Base-by-base conservation (phyloP, 208 protist genomes). In the Strigomonas culicis region DNA sequence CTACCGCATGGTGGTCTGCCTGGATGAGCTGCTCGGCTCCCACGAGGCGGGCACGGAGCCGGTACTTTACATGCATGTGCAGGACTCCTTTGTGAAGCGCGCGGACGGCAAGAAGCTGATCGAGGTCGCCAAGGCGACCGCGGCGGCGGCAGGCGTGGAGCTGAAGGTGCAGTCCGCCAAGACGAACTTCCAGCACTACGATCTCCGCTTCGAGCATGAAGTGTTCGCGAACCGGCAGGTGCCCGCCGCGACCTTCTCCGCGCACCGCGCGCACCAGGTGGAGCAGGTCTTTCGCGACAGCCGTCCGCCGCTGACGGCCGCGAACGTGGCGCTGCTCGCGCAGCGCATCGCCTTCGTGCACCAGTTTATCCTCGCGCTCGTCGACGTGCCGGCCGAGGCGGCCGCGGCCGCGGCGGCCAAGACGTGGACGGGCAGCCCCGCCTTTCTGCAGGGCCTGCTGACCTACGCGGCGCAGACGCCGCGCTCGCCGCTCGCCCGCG, bases 151-250 rank as follows among this genome's bases (percentile, higher is more conserved):
- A 21, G 80, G 77, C 31, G 61, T 93, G 13, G 63, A 63, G 13
- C 70, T 95, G 22, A 75, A 82, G 63, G 67, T 88, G 0, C 28
- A 88, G 11, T 34, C 73, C 2, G 71, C 79, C 30, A 91, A 86
- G 74, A 90, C 79, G 32, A 86, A 92, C 66, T 91, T 90, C 65
- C 80, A 88, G 49, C 84, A 95, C 55, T 82, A 88, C 63, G 86
- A 93, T 68, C 66, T 93, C 30, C 76, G 75, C 43, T 93, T 90
- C 63, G 89, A 95, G 78, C 89, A 95, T 57, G 86, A 95, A 68
- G 77, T 91, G 34, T 88, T 93, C 31, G 86, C 84, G 1, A 77
- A 84, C 59, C 66, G 72, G 0, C 78, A 91, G 60, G 65, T 95
- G 41, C 68, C 77, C 24, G 86, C 89, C 28, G 59, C 88, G 24